A percentile compares a stretch with the other conserved stretches of the same genome.
Evolutionary conservation across 768 basidiomycete genomes (phyloP).

Genomic region (Pisolithus sp.): DNA sequence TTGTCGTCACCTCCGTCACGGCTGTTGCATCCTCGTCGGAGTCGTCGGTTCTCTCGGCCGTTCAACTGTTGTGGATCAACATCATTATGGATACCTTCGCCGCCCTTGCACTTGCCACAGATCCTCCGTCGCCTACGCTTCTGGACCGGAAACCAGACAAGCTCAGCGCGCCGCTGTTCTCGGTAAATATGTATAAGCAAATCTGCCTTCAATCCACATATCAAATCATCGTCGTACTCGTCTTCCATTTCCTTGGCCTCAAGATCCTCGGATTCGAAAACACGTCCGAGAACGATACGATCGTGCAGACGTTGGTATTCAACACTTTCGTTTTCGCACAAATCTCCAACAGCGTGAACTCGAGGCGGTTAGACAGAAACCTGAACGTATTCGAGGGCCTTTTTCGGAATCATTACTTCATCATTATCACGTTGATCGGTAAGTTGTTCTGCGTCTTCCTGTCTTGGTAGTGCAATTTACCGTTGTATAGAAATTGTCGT

Average conservation of each 20-base stretch:
- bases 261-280: conserved; percentile 58
- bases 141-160: conserved; percentile 89
- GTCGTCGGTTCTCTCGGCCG: conserved; percentile 84
- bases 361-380: conserved; percentile 75
- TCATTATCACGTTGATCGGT: conserved; percentile 82
- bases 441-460: conserved; percentile 15
- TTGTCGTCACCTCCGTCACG: conserved; percentile 87
- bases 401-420: conserved; percentile 73
- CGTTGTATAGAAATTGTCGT: conserved; percentile 64
- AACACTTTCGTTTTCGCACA: conserved; percentile 98
- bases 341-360: conserved; percentile 94
- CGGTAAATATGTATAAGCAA: conserved; percentile 94
- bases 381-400: conserved; percentile 90
- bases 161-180: conserved; percentile 84
- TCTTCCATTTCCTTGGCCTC: conserved; percentile 84
- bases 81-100: conserved; percentile 99
- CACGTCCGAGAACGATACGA: conserved; percentile 27
- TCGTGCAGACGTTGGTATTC: conserved; percentile 87
- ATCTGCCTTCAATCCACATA: conserved; percentile 86
- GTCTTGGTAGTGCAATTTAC: conserved; percentile 3
- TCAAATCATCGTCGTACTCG: conserved; percentile 73
- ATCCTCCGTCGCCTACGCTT: conserved; percentile 76
- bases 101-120: conserved; percentile 94
- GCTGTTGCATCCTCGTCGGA: conserved; percentile 77
- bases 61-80: conserved; percentile 98